A percentile compares a stretch with the other conserved stretches of the same genome.
Evolutionary conservation across 305 asterid species (phyloP).

Genomic region (Fraxinus greggii): DNA sequence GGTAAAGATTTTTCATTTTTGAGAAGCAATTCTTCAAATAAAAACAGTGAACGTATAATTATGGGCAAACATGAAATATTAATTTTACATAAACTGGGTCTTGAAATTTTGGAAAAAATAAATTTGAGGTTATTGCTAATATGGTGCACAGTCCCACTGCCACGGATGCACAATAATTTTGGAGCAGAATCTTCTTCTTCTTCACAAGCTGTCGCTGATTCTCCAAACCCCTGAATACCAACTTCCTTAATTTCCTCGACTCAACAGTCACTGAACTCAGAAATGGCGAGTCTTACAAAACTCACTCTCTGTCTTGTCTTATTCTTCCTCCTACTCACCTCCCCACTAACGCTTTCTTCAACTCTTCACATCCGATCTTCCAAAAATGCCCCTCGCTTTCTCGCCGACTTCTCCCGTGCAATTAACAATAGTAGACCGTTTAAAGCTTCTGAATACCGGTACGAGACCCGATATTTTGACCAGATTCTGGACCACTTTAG

Average conservation of each 20-base stretch:
- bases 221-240: not conserved
- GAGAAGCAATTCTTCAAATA: too few species aligned
- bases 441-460: slow-evolving; percentile 42
- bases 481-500: slow-evolving; percentile 86
- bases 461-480: slow-evolving; percentile 68
- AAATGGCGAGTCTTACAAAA: slow-evolving; percentile 40
- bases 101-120: too few species aligned
- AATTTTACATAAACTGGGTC: too few species aligned
- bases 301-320: slow-evolving; percentile 21
- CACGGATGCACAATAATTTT: not conserved
- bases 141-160: not conserved
- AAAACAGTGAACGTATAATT: too few species aligned
- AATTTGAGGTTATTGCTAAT: too few species aligned
- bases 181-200: not conserved
- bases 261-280: not conserved
- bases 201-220: not conserved
- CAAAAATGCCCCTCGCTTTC: slow-evolving; percentile 35
- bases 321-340: slow-evolving; percentile 25
- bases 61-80: too few species aligned
- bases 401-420: slow-evolving; percentile 36
- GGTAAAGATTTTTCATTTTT: too few species aligned
- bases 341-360: slow-evolving; percentile 9
- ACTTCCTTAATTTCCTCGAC: not conserved
- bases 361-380: slow-evolving; percentile 25
- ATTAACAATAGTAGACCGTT: slow-evolving; percentile 11